A percentile compares a stretch with the other conserved stretches of the same genome.
Conservation (phyloP, 1,284 basidiomycete genomes). For the Trichosporon coremiiforme region DNA sequence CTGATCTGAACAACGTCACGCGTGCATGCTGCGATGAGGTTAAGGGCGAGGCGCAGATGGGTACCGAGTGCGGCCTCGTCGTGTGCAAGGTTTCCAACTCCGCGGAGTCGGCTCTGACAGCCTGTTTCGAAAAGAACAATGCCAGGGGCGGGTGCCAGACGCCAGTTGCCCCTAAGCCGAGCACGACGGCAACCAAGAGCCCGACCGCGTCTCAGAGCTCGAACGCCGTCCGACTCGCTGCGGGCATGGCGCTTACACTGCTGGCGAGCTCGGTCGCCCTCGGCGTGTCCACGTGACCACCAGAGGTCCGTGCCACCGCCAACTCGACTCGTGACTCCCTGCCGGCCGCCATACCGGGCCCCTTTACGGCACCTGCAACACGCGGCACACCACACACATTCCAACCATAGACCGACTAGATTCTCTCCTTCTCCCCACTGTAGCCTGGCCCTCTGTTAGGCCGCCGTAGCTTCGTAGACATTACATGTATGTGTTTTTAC, state of each 20-base stretch:
- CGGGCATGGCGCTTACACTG: neutral
- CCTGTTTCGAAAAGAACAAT: neutral
- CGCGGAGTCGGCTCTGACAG: neutral
- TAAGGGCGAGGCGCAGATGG: neutral
- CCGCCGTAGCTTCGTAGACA: too few relatives aligned
- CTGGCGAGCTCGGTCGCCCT: neutral
- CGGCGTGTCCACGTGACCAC: neutral
- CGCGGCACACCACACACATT: too few relatives aligned
- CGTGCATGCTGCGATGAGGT: neutral
- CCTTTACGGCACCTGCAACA: too few relatives aligned
- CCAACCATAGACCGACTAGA: too few relatives aligned
- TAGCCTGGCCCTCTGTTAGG: too few relatives aligned
- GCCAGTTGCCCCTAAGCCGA: neutral
- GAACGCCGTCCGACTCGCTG: neutral
- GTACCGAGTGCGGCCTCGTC: neutral
- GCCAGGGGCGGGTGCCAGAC: neutral
- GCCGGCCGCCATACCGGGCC: too few relatives aligned
- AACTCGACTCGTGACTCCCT: too few relatives aligned
- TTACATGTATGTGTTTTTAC: too few relatives aligned
- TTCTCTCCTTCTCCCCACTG: too few relatives aligned
- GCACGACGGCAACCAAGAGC: neutral
- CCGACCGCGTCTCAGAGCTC: neutral
- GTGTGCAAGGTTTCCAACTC: neutral
- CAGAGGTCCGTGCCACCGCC: too few relatives aligned
- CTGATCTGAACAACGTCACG: neutral